Evolutionary conservation across 2,329 filamentous ascomycete genomes (phyloP), one percentile per base, ranked within the genome.

Genomic region (Zelopaecilomyces penicillatus): DNA sequence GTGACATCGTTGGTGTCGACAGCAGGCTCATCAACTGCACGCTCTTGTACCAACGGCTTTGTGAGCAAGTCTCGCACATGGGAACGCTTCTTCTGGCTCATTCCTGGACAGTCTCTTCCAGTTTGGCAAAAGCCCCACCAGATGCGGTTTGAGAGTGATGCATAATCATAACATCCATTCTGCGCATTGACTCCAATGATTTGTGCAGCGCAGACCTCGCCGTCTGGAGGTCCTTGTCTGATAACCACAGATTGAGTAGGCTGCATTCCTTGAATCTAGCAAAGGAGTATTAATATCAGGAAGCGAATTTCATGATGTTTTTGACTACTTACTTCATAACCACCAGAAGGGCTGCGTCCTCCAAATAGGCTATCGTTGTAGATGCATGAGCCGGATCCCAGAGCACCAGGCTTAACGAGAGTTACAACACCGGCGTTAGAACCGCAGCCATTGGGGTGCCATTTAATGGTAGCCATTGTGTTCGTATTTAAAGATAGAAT

Each of bases 121-220:
- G 44, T 46, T 8, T 46, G 37, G 44, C 44, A 46, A 36, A 46
- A 46, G 12, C 10, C 27, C 44, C 44, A 46, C 44, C 44, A 46
- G 42, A 46, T 44, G 33, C 39, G 9, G 12, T 44, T 40, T 6
- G 41, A 43, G 10, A 46, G 40, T 11, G 43, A 33, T 10, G 44
- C 30, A 12, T 43, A 19, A 26, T 46, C 44, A 12, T 39, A 46
- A 9, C 44, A 46, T 39, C 44, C 44, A 30, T 46, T 33, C 26
- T 46, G 44, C 7, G 37, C 40, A 34, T 46, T 37, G 2, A 38
- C 4, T 19, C 40, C 44, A 36, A 46, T 42, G 35, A 46, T 30
- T 26, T 46, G 33, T 29, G 37, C 35, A 8, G 35, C 44, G 10
- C 41, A 42, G 5, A 36, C 30, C n/a, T 36, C 32, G 9, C 44